phyloP scores from a whole-genome alignment of 2,329 filamentous ascomycete species.

The Tolypocladium album region DNA sequence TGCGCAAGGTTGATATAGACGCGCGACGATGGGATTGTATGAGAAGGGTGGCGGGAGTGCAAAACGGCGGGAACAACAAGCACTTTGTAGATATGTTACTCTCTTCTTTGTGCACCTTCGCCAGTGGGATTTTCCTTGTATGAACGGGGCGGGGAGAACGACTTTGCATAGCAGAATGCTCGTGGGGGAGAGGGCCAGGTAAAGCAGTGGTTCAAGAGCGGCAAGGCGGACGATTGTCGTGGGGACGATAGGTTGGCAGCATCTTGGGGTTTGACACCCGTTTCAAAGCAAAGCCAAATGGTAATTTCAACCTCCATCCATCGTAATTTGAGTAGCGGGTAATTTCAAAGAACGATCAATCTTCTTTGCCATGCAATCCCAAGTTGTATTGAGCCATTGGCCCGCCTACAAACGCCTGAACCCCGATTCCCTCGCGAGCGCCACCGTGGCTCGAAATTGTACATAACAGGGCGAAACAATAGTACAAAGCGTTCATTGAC shows the following conservation, averaged over 20 bases:
- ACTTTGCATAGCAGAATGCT: slow-evolving; percentile 2
- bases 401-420: not conserved
- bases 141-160: not conserved
- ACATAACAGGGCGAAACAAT: not conserved
- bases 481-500: not conserved
- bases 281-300: not conserved
- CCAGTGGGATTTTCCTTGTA: not conserved
- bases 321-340: not conserved
- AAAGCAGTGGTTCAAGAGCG: not conserved
- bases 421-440: not conserved
- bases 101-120: not conserved
- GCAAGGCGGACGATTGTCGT: not conserved
- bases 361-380: not conserved
- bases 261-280: not conserved
- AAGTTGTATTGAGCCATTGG: not conserved
- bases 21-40: not conserved
- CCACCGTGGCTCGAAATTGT: not conserved
- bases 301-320: not conserved
- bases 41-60: not conserved
- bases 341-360: not conserved
- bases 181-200: not conserved
- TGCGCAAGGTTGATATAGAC: not conserved
- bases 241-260: not conserved
- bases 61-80: not conserved
- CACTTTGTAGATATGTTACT: not conserved